phyloP scores from a whole-genome alignment of 176 grass and related monocot species.

The Dactylis glomerata region DNA sequence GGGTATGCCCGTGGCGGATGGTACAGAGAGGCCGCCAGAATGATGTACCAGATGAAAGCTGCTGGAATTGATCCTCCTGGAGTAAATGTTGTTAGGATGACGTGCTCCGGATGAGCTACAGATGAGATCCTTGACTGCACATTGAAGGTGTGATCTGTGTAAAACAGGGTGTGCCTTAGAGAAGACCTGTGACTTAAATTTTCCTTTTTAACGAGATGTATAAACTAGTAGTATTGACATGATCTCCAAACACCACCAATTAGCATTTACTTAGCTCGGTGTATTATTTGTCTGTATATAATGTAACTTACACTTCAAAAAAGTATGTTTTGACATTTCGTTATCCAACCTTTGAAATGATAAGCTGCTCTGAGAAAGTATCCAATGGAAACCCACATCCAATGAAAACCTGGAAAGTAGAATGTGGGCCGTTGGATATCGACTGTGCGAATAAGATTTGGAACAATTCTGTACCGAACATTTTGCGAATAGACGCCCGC shows the following conservation, averaged over 20 bases:
- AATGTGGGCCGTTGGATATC: too few relatives aligned
- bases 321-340: neutral
- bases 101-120: slow-evolving; percentile 28
- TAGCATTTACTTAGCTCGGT: neutral
- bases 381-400: too few relatives aligned
- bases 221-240: neutral
- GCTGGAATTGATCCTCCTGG: slow-evolving; percentile 45
- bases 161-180: neutral
- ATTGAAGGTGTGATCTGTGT: neutral
- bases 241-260: neutral
- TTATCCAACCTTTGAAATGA: neutral
- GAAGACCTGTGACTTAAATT: neutral
- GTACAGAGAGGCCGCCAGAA: slow-evolving; percentile 50
- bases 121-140: neutral
- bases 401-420: too few relatives aligned
- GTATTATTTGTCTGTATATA: neutral
- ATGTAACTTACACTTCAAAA: neutral
- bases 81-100: slow-evolving; percentile 42
- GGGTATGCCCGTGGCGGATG: slow-evolving; percentile 51
- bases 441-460: too few relatives aligned
- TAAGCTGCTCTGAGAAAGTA: too few relatives aligned
- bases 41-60: slow-evolving; percentile 68
- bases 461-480: too few relatives aligned
- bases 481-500: too few relatives aligned
- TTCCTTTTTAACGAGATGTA: neutral